Base-by-base conservation (phyloP, 2,329 filamentous ascomycete species). In the Bretziella fagacearum region DNA sequence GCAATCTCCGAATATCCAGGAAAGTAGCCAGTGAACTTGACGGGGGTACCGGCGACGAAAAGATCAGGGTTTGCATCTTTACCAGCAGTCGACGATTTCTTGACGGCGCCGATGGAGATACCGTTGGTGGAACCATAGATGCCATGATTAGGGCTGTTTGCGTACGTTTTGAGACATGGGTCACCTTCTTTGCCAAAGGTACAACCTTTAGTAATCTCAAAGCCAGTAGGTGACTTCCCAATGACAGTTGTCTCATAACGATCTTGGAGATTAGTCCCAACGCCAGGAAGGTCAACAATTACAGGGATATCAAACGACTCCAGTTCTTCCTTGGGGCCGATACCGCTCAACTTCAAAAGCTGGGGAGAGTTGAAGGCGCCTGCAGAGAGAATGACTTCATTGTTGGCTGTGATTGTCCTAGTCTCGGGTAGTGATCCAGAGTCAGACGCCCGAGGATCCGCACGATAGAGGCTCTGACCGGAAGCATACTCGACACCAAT, bases 21-120 rank as follows among this genome's bases (percentile, higher is more conserved):
- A 60, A 69, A 76, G 59, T 74, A 74, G 1, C 71, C 70, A 10
- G 61, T 61, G 62, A 74, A 74, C 52, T 64, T 65, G 43, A 66
- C 65, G 0, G 73, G 71, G 0, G 66, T 69, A 17, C 73, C 73
- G 43, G 67, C 69, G 45, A 74, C 59, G 52, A 74, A 69, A 15
- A 73, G 56, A 53, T 77, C 73, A 8, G 60, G 66, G 29, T 67
- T 64, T 22, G 63, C 61, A 6, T 32, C 4, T 11, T n/a, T 1
- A 30, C 15, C 17, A n/a, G 46, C 36, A 15, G 43, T 27, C n/a
- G 44, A 42, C 6, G 43, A 49, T 4, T 47, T 49, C 40, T 52
- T 53, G 23, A 53, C 50, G 35, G 51, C 46, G 4, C 51, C 48
- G 37, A 52, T 49, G 8, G 50, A 36, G 17, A 51, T 40, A 15